Base-by-base conservation (phyloP, 1,139 yeast species). In the Yamadazyma kanchanaburiensis region DNA sequence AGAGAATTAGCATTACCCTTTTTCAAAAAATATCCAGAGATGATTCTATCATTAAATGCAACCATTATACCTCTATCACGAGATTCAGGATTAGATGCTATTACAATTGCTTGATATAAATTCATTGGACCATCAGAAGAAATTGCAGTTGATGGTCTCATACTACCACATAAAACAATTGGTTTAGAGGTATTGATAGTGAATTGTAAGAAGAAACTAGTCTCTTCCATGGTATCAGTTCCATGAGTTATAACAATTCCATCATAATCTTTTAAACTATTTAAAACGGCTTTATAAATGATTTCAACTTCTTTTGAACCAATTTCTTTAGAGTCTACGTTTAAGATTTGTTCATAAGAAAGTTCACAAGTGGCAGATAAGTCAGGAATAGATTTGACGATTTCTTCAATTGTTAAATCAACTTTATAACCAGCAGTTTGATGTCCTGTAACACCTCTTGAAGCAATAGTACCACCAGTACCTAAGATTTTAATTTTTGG, bases 81-180 rank as follows among this genome's bases (percentile, higher is more conserved):
- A 6, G 80, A 69, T 33, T 66, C 61, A 19, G 56, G 53, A 38
- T 64, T 56, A 0, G 82, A 59, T 5, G 87, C 83, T 27, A 80
- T 77, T 9, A 75, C 73, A 31, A 78, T 77, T 1, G 86, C 84
- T 48, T 80, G 85, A 48, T 78, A 80, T 35, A 80, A 55, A 51
- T 80, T 80, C 80, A 80, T 78, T 5, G 84, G 81, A 2, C 86
- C 86, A 48, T 80, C 87, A 5, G 83, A 77, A 3, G 83, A 76
- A 27, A 80, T 71, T 19, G 81, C 76, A 2, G 84, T 76, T 6
- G 81, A 74, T 1, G 87, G 87, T 44, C 87, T 65, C 87, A 80
- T 80, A 2, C 82, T 74, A 1, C 87, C 87, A 36, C 84, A 79
- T 51, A 80, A 57, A 4, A 79, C 85, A 29, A 80, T 71, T 3